These are phyloP conservation scores for Rusavskia elegans DNA, from an alignment of 495 filamentous ascomycete species.

Conservation along the genomic window DNA sequence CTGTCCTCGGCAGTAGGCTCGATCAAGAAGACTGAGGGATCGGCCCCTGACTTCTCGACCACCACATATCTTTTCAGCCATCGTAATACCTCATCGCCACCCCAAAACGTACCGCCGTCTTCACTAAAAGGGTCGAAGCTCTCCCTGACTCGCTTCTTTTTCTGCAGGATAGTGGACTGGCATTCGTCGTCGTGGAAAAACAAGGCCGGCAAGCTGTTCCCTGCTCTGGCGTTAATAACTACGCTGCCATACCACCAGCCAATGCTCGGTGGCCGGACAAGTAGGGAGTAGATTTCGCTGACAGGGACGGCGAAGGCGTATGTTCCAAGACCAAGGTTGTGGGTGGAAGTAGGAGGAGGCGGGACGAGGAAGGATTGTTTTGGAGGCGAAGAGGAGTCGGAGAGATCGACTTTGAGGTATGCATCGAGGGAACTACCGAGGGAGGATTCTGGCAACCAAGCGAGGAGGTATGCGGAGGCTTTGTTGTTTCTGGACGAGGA, in stretches of 20 bases:
- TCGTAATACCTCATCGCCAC: conserved; percentile 84
- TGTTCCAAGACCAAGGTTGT: conserved; percentile 53
- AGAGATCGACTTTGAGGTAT: conserved; percentile 89
- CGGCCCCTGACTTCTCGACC: conserved; percentile 67
- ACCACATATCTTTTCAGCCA: conserved; percentile 76
- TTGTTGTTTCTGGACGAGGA: conserved; percentile 30
- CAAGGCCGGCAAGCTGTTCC: conserved; percentile 83
- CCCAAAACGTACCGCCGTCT: conserved; percentile 82
- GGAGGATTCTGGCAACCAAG: conserved; percentile 86
- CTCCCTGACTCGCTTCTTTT: conserved; percentile 67
- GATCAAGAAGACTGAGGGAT: conserved; percentile 78
- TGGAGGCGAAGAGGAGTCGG: conserved; percentile 63
- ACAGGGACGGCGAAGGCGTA: conserved; percentile 91
- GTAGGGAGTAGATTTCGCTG: conserved; percentile 73
- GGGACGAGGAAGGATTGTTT: conserved; percentile 83
- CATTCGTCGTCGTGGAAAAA: conserved; percentile 98
- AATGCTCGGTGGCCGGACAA: conserved; percentile 80
- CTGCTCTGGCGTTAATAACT: conserved; percentile 77
- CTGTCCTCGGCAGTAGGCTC: conserved; percentile 77
- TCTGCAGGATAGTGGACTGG: conserved; percentile 85
- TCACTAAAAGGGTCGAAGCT: conserved; percentile 84
- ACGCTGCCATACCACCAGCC: conserved; percentile 98
- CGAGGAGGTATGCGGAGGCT: conserved; percentile 55
- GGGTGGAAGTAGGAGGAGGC: conserved; percentile 66
- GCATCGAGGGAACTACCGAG: conserved; percentile 73